A percentile compares a stretch with the other conserved stretches of the same genome.
Conservation (phyloP, 2,329 filamentous ascomycete species). For the Ophiosphaerella korrae region DNA sequence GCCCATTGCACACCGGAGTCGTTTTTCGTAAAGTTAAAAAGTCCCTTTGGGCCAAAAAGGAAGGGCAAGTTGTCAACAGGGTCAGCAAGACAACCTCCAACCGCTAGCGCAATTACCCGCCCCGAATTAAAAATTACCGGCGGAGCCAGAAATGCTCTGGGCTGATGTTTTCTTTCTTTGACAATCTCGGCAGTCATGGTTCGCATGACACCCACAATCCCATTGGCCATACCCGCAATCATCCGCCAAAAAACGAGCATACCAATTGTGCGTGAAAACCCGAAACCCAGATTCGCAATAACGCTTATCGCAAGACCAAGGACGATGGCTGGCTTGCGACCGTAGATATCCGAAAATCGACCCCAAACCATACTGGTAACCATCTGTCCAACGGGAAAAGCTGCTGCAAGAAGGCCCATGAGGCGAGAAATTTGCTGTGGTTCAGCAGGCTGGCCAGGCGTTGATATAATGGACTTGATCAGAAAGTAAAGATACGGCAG, state of each 20-base stretch:
- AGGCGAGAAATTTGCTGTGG: constrained; percentile 70
- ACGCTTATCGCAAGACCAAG: constrained; percentile 73
- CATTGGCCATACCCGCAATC: constrained; percentile 70
- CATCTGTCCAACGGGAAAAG: constrained; percentile 81
- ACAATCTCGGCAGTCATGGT: constrained; percentile 76
- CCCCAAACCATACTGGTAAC: constrained; percentile 83
- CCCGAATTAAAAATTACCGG: constrained; percentile 69
- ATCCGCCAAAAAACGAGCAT: constrained; percentile 68
- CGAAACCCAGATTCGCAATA: constrained; percentile 68
- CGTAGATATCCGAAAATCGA: constrained; percentile 66
- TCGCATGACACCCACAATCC: constrained; percentile 73
- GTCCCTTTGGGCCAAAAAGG: constrained; percentile 69
- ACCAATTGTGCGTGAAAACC: constrained; percentile 66
- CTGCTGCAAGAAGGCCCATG: constrained; percentile 75
- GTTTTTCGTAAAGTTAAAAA: constrained; percentile 57
- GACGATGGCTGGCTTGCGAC: constrained; percentile 76
- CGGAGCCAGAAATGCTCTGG: constrained; percentile 61
- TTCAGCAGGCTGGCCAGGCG: constrained; percentile 55
- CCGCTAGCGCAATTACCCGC: constrained; percentile 47
- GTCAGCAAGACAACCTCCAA: constrained; percentile 69
- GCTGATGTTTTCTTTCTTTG: constrained; percentile 64
- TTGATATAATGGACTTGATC: constrained; percentile 68
- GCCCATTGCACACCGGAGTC: constrained; percentile 68
- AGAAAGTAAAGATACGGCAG: constrained; percentile 82
- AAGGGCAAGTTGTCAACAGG: constrained; percentile 64